phyloP scores from a whole-genome alignment of 2,329 filamentous ascomycete species.

The Colletotrichum simmondsii region DNA sequence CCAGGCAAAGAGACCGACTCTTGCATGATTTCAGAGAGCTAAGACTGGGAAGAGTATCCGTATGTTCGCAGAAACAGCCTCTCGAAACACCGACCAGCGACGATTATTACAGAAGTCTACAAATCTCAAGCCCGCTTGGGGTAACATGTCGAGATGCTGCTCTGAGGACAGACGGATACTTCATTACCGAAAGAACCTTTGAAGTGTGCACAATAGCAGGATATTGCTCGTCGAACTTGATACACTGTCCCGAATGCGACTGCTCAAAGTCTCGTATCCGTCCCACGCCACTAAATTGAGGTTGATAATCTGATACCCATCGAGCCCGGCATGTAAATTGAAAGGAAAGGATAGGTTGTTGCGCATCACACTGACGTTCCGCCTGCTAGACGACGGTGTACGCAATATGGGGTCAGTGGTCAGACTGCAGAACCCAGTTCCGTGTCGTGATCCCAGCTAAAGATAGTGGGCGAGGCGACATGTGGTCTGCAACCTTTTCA shows the following conservation, averaged over 20 bases:
- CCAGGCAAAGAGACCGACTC: neutral
- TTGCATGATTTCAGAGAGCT: neutral
- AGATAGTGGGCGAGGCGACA: neutral
- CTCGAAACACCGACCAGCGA: too few relatives aligned
- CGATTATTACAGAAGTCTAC: neutral
- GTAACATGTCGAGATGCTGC: neutral
- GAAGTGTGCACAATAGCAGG: neutral
- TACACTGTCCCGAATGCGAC: neutral
- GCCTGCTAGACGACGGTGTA: neutral
- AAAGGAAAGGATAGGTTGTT: neutral
- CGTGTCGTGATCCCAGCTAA: neutral
- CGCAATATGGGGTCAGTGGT: slow-evolving; percentile 14
- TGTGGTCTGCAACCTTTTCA: slow-evolving; percentile 1
- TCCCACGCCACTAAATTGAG: neutral
- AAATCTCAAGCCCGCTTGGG: neutral
- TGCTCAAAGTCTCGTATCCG: neutral
- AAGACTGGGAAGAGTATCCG: neutral
- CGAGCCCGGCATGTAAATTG: neutral
- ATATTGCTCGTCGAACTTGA: neutral
- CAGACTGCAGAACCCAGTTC: slow-evolving; percentile 8
- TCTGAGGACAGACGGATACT: neutral
- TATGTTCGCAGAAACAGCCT: neutral
- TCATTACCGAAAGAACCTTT: neutral
- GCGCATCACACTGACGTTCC: slow-evolving; percentile 1
- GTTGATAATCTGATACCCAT: neutral